Evolutionary conservation across 805 yeast species (phyloP), one percentile per base, ranked within the genome.

Genomic region (Starmerella bombicola): DNA sequence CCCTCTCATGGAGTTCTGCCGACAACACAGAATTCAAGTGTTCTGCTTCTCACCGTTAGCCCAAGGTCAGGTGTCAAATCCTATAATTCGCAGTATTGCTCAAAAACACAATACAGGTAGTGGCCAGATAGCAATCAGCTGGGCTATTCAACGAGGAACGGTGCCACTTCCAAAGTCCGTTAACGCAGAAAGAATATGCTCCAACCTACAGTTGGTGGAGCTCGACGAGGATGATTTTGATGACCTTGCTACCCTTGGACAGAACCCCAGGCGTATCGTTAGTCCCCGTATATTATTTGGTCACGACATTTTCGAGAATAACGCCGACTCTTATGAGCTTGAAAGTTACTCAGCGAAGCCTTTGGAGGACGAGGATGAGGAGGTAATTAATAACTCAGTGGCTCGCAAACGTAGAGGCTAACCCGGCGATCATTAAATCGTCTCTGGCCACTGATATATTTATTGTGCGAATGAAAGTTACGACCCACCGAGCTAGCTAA

Each of bases 1-100:
- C n/a, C 74, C 74, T 42, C 63, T 81, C 47, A 55, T 70, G 40
- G 67, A 69, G 21, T 76, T 57, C 59, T 68, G 75, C 59, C 59
- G 66, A 36, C 56, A 60, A 17, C 61, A 78, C 37, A 71, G 67
- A 38, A 75, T 78, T 47, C 59, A 65, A 30, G 58, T 76, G 37
- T 79, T 79, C 53, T 88, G 88, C 12, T 82, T 78, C 58, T 74
- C 82, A 17, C 91, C 93, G 19, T 67, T 81, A 46, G 91, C 88
- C 5, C 66, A 79, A 2, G 55, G 62, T 13, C 68, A 75, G 38
- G 56, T 76, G 49, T 66, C 71, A 41, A 74, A 74, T 24, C 47
- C 65, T 10, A 67, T 78, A 3, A 47, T 62, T 23, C 63, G 69
- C 37, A 63, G 70, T 37, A 56, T 81, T 28, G 82, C 84, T 12